A percentile compares a stretch with the other conserved stretches of the same genome.
Evolutionary conservation across 1,284 basidiomycete species (phyloP).

Genomic region (Schizopora paradoxa): DNA sequence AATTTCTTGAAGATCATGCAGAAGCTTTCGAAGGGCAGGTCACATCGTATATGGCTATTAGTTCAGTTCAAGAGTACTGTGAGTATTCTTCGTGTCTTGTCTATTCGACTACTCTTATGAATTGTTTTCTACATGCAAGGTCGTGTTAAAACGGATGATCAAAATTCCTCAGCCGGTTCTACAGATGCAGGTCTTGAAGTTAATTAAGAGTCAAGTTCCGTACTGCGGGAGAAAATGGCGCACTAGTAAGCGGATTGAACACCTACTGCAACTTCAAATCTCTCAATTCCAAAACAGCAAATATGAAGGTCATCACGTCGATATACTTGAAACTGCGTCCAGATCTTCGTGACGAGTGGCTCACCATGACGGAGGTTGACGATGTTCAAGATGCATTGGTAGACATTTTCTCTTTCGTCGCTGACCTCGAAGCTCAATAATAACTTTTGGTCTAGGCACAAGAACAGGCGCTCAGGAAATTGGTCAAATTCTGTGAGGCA

Average conservation of each 20-base stretch:
- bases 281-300: conserved; percentile 51
- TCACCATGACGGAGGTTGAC: conserved; percentile 90
- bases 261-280: conserved; percentile 13
- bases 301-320: conserved; percentile 99
- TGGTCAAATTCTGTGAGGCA: conserved; percentile 91
- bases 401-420: conserved; percentile 1
- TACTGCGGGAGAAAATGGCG: conserved; percentile 98
- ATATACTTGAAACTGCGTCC: conserved; percentile 98
- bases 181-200: conserved; percentile 94
- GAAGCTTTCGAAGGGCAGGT: conserved; percentile 92
- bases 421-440: neutral
- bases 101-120: neutral
- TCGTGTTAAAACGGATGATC: conserved; percentile 91
- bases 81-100: conserved; percentile 27
- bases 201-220: conserved; percentile 98
- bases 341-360: conserved; percentile 96
- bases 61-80: conserved; percentile 99
- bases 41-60: conserved; percentile 92
- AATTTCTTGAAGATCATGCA: conserved; percentile 99
- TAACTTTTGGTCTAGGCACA: conserved; percentile 58
- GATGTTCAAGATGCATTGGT: conserved; percentile 70
- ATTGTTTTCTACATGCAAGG: conserved; percentile 41
- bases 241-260: conserved; percentile 59
- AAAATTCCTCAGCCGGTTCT: conserved; percentile 92
- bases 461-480: conserved; percentile 90